Conservation (phyloP, 179 eudicot species). For the Drosera spatulata region DNA sequence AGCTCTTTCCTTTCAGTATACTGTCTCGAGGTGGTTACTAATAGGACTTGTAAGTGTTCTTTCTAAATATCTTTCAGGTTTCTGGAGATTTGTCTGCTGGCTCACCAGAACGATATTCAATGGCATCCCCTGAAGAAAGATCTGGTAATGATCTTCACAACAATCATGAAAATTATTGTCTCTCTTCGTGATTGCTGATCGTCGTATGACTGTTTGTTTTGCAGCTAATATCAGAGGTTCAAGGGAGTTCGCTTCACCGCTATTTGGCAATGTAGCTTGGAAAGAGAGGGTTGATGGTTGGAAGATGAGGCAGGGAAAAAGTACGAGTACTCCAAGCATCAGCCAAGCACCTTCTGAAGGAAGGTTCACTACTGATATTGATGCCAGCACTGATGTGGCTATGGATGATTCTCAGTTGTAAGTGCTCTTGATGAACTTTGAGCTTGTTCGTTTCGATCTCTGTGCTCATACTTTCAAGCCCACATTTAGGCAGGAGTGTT, state of each 20-base stretch:
- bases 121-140: constrained; percentile 32
- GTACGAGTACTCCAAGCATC: constrained; percentile 32
- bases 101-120: constrained; percentile 28
- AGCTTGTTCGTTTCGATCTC: background rate
- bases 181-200: background rate
- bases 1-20: background rate
- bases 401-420: constrained; percentile 29
- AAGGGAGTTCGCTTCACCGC: constrained; percentile 40
- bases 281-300: constrained; percentile 42
- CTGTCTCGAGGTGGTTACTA: background rate
- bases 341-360: constrained; percentile 45
- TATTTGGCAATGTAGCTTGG: constrained; percentile 41
- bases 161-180: background rate
- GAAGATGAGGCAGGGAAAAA: constrained; percentile 38
- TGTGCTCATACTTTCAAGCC: background rate
- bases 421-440: constrained; percentile 4
- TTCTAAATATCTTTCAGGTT: constrained; percentile 4
- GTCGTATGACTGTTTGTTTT: background rate
- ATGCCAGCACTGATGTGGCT: constrained; percentile 30
- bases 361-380: constrained; percentile 32
- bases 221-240: constrained; percentile 32
- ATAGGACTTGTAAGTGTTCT: background rate
- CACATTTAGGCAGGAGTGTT: too few species aligned
- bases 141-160: constrained; percentile 18
- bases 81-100: constrained; percentile 42